Percentiles rank a stretch among this genome's conserved stretches.
phyloP scores from a whole-genome alignment of 2,329 filamentous ascomycete genomes.

The Metarhizium rileyi region DNA sequence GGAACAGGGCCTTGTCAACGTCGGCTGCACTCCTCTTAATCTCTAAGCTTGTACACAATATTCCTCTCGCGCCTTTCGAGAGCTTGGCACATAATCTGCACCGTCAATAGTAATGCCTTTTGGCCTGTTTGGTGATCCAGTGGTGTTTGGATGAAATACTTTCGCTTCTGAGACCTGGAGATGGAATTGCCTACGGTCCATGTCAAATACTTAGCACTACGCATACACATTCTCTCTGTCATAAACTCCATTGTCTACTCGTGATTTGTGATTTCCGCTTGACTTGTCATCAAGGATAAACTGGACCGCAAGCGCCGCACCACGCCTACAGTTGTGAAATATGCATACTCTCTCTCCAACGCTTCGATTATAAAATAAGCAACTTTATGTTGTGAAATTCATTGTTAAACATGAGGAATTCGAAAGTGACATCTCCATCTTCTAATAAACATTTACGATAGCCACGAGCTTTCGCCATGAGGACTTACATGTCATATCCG shows the following conservation, averaged over 20 bases:
- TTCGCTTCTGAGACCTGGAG: neutral
- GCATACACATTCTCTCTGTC: neutral
- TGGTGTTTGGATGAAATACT: neutral
- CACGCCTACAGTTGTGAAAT: too few species aligned
- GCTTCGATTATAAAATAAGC: too few species aligned
- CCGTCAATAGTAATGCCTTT: neutral
- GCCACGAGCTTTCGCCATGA: too few species aligned
- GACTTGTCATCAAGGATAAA: too few species aligned
- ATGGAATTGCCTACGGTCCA: neutral
- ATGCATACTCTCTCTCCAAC: too few species aligned
- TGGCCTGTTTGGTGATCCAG: neutral
- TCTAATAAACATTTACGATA: too few species aligned
- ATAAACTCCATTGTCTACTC: neutral
- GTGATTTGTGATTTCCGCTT: too few species aligned
- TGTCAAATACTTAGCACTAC: neutral
- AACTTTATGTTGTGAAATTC: too few species aligned
- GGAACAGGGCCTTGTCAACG: neutral
- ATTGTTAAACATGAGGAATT: too few species aligned
- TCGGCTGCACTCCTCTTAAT: neutral
- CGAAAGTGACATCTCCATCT: too few species aligned
- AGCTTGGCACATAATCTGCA: neutral
- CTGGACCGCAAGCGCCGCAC: too few species aligned
- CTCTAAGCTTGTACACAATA: neutral
- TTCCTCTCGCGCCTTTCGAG: neutral
- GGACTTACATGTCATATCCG: too few species aligned